These are phyloP conservation scores for Penicillium atrosanguineum DNA, from an alignment of 495 filamentous ascomycete genomes.

Conservation along the genomic window DNA sequence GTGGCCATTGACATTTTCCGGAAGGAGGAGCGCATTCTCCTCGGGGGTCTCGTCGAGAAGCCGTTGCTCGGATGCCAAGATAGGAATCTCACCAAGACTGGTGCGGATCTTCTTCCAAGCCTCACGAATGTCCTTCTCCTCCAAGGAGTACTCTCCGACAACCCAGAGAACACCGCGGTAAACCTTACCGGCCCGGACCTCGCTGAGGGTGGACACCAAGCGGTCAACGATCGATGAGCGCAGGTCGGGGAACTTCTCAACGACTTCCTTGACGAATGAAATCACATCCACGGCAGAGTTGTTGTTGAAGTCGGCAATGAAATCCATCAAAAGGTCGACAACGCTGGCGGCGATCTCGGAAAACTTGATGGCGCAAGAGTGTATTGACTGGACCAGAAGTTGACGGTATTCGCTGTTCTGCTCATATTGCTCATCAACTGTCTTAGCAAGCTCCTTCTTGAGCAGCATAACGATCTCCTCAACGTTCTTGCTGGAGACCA, in stretches of 20 bases:
- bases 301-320: slow-evolving; percentile 98
- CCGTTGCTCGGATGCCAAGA: slow-evolving; percentile 91
- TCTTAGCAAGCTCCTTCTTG: slow-evolving; percentile 97
- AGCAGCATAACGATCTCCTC: slow-evolving; percentile 95
- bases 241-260: slow-evolving; percentile 94
- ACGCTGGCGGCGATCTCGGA: slow-evolving; percentile 97
- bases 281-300: slow-evolving; percentile 97
- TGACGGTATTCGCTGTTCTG: slow-evolving; percentile 97
- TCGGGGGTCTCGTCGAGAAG: slow-evolving; percentile 79
- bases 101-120: slow-evolving; percentile 96
- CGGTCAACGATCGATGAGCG: slow-evolving; percentile 82
- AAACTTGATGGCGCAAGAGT: slow-evolving; percentile 97
- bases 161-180: slow-evolving; percentile 97
- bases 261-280: slow-evolving; percentile 97
- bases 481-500: slow-evolving; percentile 98
- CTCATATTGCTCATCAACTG: slow-evolving; percentile 97
- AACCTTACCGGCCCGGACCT: slow-evolving; percentile 95
- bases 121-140: slow-evolving; percentile 90
- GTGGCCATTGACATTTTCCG: slow-evolving; percentile 81
- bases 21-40: slow-evolving; percentile 54
- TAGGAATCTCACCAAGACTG: slow-evolving; percentile 95
- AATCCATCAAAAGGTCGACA: slow-evolving; percentile 97
- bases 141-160: slow-evolving; percentile 93
- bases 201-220: slow-evolving; percentile 84
- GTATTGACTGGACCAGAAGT: slow-evolving; percentile 93